Evolutionary conservation across 176 grass and related monocot genomes (phyloP).

Genomic region (maize (Zea mays)): Zm-B73-REFERENCE-NAM-5.0 NC_050104.1:156905001-156905500

Average conservation of each 20-base stretch:
- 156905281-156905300: slow-evolving; percentile 90
- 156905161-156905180: slow-evolving; percentile 48
- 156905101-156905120: slow-evolving; percentile 96
- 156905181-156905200: slow-evolving; percentile 53
- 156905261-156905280: slow-evolving; percentile 94
- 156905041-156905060: slow-evolving; percentile 66
- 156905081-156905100: slow-evolving; percentile 76
- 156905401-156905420: slow-evolving; percentile 14
- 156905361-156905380: slow-evolving; percentile 24
- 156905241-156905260: slow-evolving; percentile 64
- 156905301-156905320: slow-evolving; percentile 65
- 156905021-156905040: slow-evolving; percentile 73
- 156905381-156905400: slow-evolving; percentile 6
- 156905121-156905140: slow-evolving; percentile 78
- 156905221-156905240: slow-evolving; percentile 51
- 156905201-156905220: slow-evolving; percentile 40
- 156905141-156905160: slow-evolving; percentile 86
- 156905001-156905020: slow-evolving; percentile 57
- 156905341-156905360: slow-evolving; percentile 37
- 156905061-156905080: slow-evolving; percentile 64
- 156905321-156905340: slow-evolving; percentile 57
- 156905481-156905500: slow-evolving; percentile 31
- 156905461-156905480: slow-evolving; percentile 20
- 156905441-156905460: slow-evolving; percentile 41
- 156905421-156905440: slow-evolving; percentile 38